A percentile compares a stretch with the other conserved stretches of the same genome.
Conservation (phyloP, 2,329 filamentous ascomycete species). For the Fusarium sp. region DNA sequence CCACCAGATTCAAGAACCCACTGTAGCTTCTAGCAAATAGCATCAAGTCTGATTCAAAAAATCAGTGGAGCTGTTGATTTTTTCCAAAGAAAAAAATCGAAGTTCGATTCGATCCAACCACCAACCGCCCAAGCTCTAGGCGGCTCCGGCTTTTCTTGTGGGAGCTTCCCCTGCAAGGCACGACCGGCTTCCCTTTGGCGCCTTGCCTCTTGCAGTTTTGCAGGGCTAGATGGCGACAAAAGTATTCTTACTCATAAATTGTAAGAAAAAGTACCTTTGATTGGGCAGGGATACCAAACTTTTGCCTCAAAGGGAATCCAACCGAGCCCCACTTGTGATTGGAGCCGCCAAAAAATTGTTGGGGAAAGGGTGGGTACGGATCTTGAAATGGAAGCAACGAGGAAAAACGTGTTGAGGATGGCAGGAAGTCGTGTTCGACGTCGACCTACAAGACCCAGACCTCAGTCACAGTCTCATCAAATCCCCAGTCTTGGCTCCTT, state of each 20-base stretch:
- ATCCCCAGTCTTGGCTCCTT: neutral
- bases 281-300: slow-evolving; percentile 5
- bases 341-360: slow-evolving; percentile 47
- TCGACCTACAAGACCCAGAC: slow-evolving; percentile 29
- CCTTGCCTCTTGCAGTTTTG: slow-evolving; percentile 27
- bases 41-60: neutral
- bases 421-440: slow-evolving; percentile 27
- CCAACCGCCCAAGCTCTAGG: slow-evolving; percentile 22
- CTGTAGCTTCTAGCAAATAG: slow-evolving; percentile 6
- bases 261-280: slow-evolving; percentile 1
- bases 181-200: slow-evolving; percentile 28
- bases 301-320: slow-evolving; percentile 25
- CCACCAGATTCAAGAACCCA: slow-evolving; percentile 3
- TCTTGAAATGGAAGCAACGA: slow-evolving; percentile 12
- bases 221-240: slow-evolving; percentile 14
- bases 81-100: slow-evolving; percentile 3
- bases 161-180: slow-evolving; percentile 40
- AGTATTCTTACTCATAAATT: neutral
- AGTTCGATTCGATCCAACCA: slow-evolving; percentile 13
- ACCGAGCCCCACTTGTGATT: slow-evolving; percentile 33
- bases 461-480: neutral
- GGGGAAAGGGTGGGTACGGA: slow-evolving; percentile 45
- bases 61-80: slow-evolving; percentile 18
- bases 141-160: slow-evolving; percentile 25
- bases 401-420: slow-evolving; percentile 41